Evolutionary conservation across 306 rosid species (phyloP), one percentile per base, ranked within the genome.

Genomic region (Clitoria ternatea): DNA sequence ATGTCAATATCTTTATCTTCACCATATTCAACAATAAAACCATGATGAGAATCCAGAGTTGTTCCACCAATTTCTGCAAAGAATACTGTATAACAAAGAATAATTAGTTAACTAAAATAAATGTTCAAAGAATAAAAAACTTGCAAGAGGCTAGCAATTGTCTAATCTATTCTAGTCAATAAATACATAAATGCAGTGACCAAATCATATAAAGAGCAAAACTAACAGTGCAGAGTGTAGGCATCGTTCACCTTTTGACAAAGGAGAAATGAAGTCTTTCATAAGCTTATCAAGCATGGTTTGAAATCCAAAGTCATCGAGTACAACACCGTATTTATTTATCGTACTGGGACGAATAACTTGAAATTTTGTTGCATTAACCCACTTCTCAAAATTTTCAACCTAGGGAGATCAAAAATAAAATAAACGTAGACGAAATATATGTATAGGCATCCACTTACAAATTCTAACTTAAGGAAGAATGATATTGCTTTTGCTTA

Each of bases 281-380:
- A 85, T 83, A 72, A 92, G 78, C 84, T 89, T 86, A 55, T 83
- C 81, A 66, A 92, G 98, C 98, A 89, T 89, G 23, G 87, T 57
- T 66, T 92, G 87, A 10, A 92, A 72, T 30, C 98, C 98, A 81
- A 92, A 92, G 71, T 92, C 98, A 74, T 92, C 98, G 43, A 92
- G 96, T 77, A 89, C 92, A 44, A 77, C 92, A 37, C 98, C 98
- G 61, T 80, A 90, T 61, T 77, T 76, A 75, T 89, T 92, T 95
- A 92, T 83, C 43, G 89, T 89, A 69, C 88, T 89, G 62, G 98
- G 96, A 60, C 98, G 91, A 92, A 88, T 89, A 70, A 89, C 79
- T 57, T 61, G 76, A 44, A 80, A 78, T 36, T 85, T 92, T 19
- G 84, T 42, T 55, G 70, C 83, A 8, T 72, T 70, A 62, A 80